Evolutionary conservation across 768 basidiomycete genomes (phyloP).

Genomic region (Tylopilus intermedius): DNA sequence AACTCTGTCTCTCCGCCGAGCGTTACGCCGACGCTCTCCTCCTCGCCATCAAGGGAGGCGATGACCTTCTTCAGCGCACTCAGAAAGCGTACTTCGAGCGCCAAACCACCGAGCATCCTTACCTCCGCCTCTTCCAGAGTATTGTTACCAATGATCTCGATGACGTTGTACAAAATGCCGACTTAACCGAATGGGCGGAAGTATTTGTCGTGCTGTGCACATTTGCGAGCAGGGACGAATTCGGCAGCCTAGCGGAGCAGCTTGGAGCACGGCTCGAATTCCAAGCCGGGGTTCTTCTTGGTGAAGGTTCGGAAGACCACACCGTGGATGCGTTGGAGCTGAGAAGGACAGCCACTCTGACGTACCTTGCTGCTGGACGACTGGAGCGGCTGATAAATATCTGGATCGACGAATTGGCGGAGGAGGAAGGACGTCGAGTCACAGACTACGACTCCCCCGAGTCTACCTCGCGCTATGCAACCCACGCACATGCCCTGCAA

Average conservation of each 20-base stretch:
- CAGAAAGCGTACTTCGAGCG: slow-evolving; percentile 93
- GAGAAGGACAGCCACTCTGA: slow-evolving; percentile 85
- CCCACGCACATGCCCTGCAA: slow-evolving; percentile 82
- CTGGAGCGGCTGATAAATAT: slow-evolving; percentile 85
- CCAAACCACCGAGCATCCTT: slow-evolving; percentile 69
- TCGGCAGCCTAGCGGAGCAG: slow-evolving; percentile 82
- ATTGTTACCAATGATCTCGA: slow-evolving; percentile 88
- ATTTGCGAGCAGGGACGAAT: slow-evolving; percentile 82
- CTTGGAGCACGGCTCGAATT: slow-evolving; percentile 88
- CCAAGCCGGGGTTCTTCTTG: slow-evolving; percentile 59
- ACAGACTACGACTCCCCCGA: slow-evolving; percentile 36
- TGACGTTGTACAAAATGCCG: slow-evolving; percentile 95
- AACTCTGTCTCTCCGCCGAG: slow-evolving; percentile 82
- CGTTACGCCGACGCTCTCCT: slow-evolving; percentile 94
- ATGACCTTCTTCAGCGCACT: slow-evolving; percentile 78
- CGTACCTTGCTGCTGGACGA: slow-evolving; percentile 86
- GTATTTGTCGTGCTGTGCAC: slow-evolving; percentile 96
- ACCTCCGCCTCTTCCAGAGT: slow-evolving; percentile 90
- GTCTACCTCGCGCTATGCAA: slow-evolving; percentile 60
- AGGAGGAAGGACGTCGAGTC: slow-evolving; percentile 67
- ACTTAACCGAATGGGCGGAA: slow-evolving; percentile 91
- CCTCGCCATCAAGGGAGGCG: slow-evolving; percentile 86
- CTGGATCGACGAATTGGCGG: slow-evolving; percentile 85
- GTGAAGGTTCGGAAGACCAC: slow-evolving; percentile 39
- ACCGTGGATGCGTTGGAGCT: slow-evolving; percentile 37